These are phyloP conservation scores for Aspergillus sclerotiicarbonarius DNA, from an alignment of 495 filamentous ascomycete species.

Conservation along the genomic window DNA sequence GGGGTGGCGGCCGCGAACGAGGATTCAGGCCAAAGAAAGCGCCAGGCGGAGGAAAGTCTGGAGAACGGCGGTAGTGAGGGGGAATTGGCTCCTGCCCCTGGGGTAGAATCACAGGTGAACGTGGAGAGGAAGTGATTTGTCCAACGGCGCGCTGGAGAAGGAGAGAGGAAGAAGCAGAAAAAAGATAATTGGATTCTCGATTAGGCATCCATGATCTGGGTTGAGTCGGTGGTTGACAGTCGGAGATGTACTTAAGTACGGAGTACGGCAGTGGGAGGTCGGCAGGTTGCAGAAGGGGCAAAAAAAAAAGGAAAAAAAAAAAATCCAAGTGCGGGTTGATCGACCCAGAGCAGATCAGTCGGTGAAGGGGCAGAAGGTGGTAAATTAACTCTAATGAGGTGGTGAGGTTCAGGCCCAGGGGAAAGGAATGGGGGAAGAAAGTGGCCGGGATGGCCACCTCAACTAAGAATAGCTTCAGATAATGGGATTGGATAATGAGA, in stretches of 20 bases:
- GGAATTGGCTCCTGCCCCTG: not conserved
- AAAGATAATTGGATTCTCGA: not conserved
- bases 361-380: not conserved
- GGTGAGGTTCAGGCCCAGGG: not conserved
- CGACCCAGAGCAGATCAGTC: not conserved
- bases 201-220: conserved; percentile 1
- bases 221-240: not conserved
- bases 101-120: not conserved
- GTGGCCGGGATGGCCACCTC: not conserved
- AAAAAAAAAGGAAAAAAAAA: not conserved
- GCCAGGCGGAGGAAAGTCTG: not conserved
- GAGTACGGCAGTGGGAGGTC: not conserved
- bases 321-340: not conserved
- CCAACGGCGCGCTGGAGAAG: not conserved
- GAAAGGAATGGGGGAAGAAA: not conserved
- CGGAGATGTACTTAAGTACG: not conserved
- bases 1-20: not conserved
- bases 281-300: not conserved
- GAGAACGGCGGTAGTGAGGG: not conserved
- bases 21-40: not conserved
- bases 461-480: not conserved
- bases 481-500: not conserved
- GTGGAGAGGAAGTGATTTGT: not conserved
- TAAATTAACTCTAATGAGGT: not conserved
- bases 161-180: not conserved